A percentile compares a stretch with the other conserved stretches of the same genome.
Evolutionary conservation across 2,329 filamentous ascomycete species (phyloP).

Genomic region (Colletotrichum tropicale): DNA sequence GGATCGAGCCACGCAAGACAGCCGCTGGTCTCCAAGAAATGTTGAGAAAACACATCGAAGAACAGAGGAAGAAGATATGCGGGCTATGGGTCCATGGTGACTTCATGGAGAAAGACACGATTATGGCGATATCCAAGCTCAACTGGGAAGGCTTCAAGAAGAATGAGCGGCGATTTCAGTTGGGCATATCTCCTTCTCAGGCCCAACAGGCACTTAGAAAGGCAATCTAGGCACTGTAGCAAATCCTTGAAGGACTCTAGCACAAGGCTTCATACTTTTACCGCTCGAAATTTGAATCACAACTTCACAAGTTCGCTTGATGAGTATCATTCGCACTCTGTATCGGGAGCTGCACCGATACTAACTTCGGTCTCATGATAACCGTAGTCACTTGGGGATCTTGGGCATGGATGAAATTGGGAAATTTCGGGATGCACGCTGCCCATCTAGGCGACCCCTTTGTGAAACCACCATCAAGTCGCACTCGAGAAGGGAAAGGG

Average conservation of each 20-base stretch:
- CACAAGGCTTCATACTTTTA: background rate
- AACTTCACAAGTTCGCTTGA: no score
- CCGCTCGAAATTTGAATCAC: no score
- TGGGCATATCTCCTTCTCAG: background rate
- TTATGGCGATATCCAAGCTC: background rate
- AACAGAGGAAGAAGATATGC: background rate
- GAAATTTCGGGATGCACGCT: background rate
- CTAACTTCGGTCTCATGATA: no score
- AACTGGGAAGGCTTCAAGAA: background rate
- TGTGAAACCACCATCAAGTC: background rate
- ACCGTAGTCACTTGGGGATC: no score
- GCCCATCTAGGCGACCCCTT: background rate
- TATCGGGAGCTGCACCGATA: no score
- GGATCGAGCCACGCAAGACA: background rate
- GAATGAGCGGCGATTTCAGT: background rate
- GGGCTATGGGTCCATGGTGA: background rate
- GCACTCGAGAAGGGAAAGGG: background rate
- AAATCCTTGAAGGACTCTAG: background rate
- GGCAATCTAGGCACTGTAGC: background rate
- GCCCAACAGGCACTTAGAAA: background rate
- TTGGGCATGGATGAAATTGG: background rate
- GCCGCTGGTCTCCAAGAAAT: background rate
- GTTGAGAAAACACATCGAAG: background rate
- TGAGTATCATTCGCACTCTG: no score
- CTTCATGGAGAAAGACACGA: background rate